Percentiles rank a stretch among this genome's conserved stretches.
Evolutionary conservation across 352 stramenopile species (phyloP).

Genomic region (Halophytophthora polymorphica): DNA sequence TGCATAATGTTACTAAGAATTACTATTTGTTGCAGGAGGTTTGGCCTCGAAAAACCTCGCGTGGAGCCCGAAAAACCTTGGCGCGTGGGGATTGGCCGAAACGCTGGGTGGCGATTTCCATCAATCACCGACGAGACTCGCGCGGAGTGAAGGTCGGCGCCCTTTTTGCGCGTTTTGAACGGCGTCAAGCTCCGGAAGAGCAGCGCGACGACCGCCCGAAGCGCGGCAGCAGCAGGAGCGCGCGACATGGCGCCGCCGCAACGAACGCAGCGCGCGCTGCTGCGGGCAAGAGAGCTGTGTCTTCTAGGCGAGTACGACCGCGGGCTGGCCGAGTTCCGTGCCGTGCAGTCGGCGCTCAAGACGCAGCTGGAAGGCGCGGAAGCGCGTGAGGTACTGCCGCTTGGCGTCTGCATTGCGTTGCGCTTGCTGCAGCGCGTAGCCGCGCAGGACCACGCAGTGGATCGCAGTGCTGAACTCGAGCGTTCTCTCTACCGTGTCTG

Average conservation of each 20-base stretch:
- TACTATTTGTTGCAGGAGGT: not conserved
- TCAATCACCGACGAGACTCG: conserved; percentile 8
- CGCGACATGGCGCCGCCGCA: not conserved
- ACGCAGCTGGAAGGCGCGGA: conserved; percentile 23
- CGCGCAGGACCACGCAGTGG: too few relatives aligned
- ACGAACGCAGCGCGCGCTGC: conserved; percentile 25
- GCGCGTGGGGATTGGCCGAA: not conserved
- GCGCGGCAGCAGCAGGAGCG: not conserved
- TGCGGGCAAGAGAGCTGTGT: conserved; percentile 62
- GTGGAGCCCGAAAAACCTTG: not conserved
- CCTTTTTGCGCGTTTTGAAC: not conserved
- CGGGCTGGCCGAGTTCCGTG: conserved; percentile 41
- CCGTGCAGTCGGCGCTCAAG: conserved; percentile 32
- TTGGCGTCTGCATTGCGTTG: too few relatives aligned
- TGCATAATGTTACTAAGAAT: not conserved
- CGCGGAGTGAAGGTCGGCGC: conserved; percentile 1
- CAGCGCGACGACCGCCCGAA: conserved; percentile 4
- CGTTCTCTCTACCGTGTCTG: not conserved
- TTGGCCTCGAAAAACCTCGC: conserved; percentile 9
- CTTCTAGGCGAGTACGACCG: conserved; percentile 58
- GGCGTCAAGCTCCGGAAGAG: not conserved
- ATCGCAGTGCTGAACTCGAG: too few relatives aligned
- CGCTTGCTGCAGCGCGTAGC: too few relatives aligned
- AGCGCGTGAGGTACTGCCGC: conserved; percentile 30
- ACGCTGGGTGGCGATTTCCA: conserved; percentile 1